Conservation (phyloP, 176 grass and related monocot genomes). For the Rhynchospora tenuis region DNA sequence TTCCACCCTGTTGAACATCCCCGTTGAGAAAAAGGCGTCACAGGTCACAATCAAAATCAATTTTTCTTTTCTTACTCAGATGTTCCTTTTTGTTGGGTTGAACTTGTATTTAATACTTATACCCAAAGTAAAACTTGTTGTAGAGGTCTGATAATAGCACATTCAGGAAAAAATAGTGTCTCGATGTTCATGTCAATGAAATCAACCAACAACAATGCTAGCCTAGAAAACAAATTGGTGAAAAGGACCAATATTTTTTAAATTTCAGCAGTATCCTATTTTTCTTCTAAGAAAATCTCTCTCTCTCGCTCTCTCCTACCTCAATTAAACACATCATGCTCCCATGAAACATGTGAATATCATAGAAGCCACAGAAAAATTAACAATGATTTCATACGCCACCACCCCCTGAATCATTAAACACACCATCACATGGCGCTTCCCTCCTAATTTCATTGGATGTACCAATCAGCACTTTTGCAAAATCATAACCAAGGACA, state of each 20-base stretch:
- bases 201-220: slow-evolving; percentile 1
- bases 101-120: background rate
- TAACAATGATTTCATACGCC: background rate
- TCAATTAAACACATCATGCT: background rate
- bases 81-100: background rate
- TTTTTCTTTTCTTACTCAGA: background rate
- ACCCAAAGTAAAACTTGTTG: background rate
- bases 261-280: background rate
- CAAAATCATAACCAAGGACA: background rate
- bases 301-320: background rate
- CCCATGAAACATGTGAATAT: slow-evolving; percentile 1
- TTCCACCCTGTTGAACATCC: background rate
- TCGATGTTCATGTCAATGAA: background rate
- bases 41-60: background rate
- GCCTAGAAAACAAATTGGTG: background rate
- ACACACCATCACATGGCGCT: background rate
- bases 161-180: background rate
- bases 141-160: background rate
- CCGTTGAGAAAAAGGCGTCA: background rate
- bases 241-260: background rate
- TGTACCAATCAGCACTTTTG: background rate
- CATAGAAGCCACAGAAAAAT: background rate
- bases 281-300: background rate
- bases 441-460: background rate
- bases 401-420: background rate